These are phyloP conservation scores for Fusarium haematococcum DNA, from an alignment of 2,329 filamentous ascomycete species.

Conservation along the genomic window DNA sequence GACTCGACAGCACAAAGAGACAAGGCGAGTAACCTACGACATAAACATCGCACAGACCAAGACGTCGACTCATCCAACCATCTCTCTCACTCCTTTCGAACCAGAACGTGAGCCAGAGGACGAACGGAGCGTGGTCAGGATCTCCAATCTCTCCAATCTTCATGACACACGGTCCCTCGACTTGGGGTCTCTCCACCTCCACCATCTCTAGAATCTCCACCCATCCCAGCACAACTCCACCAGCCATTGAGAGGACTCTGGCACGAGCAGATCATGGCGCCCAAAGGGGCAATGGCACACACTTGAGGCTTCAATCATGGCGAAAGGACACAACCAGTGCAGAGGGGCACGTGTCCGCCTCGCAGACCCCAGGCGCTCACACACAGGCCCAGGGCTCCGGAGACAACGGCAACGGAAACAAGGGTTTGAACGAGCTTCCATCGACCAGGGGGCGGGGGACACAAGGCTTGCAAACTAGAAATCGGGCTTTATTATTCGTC, in stretches of 20 bases:
- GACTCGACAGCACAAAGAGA: not conserved
- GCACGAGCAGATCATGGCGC: slow-evolving; percentile 14
- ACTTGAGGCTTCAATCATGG: slow-evolving; percentile 10
- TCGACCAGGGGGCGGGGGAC: slow-evolving; percentile 1
- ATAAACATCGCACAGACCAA: slow-evolving; percentile 34
- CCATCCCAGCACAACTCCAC: slow-evolving; percentile 8
- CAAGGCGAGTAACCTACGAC: not conserved
- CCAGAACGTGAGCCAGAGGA: slow-evolving; percentile 20
- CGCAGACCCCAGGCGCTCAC: slow-evolving; percentile 19
- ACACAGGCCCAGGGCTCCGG: slow-evolving; percentile 7
- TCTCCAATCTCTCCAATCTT: slow-evolving; percentile 36
- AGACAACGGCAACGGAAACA: slow-evolving; percentile 10
- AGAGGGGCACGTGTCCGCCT: slow-evolving; percentile 43
- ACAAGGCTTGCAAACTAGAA: slow-evolving; percentile 16
- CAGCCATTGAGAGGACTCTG: not conserved
- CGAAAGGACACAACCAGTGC: slow-evolving; percentile 34
- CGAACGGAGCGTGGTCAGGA: slow-evolving; percentile 9
- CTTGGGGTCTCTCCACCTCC: slow-evolving; percentile 28
- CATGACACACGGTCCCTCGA: slow-evolving; percentile 17
- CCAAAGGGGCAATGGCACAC: slow-evolving; percentile 9
- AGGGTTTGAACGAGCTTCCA: slow-evolving; percentile 17
- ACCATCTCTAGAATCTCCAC: slow-evolving; percentile 10
- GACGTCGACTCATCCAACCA: not conserved
- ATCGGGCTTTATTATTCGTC: slow-evolving; percentile 33
- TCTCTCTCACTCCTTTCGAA: not conserved